These are phyloP conservation scores for Pseudogymnoascus sp. DNA, from an alignment of 2,329 filamentous ascomycete genomes.

Conservation along the genomic window DNA sequence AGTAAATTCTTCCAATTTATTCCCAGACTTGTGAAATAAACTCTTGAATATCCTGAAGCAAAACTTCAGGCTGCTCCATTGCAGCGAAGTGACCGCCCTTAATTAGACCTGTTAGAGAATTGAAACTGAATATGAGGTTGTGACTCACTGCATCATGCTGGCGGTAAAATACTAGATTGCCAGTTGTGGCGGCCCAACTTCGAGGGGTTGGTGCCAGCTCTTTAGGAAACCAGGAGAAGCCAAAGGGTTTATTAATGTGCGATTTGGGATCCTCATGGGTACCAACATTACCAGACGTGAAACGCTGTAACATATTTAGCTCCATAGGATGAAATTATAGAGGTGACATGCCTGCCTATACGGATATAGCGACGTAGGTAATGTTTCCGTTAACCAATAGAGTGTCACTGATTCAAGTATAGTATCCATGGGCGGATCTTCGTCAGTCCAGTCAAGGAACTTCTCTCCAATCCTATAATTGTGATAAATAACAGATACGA, in stretches of 20 bases:
- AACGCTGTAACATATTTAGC: too few species aligned
- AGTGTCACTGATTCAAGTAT: conserved; percentile 20
- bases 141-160: conserved; percentile 23
- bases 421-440: too few species aligned
- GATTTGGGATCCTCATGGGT: conserved; percentile 14
- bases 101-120: too few species aligned
- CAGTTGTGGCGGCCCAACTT: conserved; percentile 30
- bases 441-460: too few species aligned
- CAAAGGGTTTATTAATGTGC: conserved; percentile 38
- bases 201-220: conserved; percentile 36
- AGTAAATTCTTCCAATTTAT: too few species aligned
- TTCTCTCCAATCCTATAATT: too few species aligned
- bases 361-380: conserved; percentile 29
- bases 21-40: conserved; percentile 31
- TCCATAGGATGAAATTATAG: too few species aligned
- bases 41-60: conserved; percentile 39
- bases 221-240: conserved; percentile 38
- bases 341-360: conserved; percentile 21
- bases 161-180: conserved; percentile 33
- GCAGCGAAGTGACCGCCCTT: conserved; percentile 48
- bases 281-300: too few species aligned
- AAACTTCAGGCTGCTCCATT: conserved; percentile 35
- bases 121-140: too few species aligned
- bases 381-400: conserved; percentile 35
- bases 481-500: neutral